phyloP scores from a whole-genome alignment of 176 grass and related monocot species.

The Thalia dealbata region DNA sequence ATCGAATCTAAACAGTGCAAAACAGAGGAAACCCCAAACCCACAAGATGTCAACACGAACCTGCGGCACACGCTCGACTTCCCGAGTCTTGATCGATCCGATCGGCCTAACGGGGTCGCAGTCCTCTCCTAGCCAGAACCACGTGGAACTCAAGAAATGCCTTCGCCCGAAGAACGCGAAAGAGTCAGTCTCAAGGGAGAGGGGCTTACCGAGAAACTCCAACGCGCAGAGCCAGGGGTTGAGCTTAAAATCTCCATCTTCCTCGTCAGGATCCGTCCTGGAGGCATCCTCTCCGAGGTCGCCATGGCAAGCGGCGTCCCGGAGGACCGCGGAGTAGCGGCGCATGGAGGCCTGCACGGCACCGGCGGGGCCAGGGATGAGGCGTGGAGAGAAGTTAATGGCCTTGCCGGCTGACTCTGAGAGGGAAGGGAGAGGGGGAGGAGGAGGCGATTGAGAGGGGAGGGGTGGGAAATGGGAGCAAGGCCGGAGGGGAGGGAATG shows the following conservation, averaged over 20 bases:
- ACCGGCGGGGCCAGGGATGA: conserved; percentile 33
- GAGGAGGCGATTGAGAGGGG: not conserved
- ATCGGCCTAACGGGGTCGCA: conserved; percentile 12
- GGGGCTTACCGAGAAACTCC: conserved; percentile 42
- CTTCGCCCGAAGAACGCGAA: conserved; percentile 2
- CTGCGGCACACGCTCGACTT: conserved; percentile 33
- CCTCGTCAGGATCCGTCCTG: conserved; percentile 2
- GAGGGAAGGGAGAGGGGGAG: not conserved
- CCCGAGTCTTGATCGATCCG: conserved; percentile 13
- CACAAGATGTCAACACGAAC: conserved; percentile 14
- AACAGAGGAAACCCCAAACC: not conserved
- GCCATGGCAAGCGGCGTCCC: not conserved
- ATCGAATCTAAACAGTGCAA: conserved; percentile 4
- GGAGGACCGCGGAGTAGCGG: conserved; percentile 1
- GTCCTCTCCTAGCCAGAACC: conserved; percentile 24
- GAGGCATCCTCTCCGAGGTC: not conserved
- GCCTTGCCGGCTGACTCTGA: not conserved
- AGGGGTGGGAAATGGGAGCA: not conserved
- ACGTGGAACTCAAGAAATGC: conserved; percentile 12
- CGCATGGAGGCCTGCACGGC: conserved; percentile 25
- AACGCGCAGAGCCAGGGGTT: conserved; percentile 56
- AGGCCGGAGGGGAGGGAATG: not conserved
- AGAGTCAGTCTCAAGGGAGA: not conserved
- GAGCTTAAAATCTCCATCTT: conserved; percentile 48
- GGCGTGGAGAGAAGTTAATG: not conserved